Conservation (phyloP, 768 basidiomycete species). For the Phlegmacium glaucopus region DNA sequence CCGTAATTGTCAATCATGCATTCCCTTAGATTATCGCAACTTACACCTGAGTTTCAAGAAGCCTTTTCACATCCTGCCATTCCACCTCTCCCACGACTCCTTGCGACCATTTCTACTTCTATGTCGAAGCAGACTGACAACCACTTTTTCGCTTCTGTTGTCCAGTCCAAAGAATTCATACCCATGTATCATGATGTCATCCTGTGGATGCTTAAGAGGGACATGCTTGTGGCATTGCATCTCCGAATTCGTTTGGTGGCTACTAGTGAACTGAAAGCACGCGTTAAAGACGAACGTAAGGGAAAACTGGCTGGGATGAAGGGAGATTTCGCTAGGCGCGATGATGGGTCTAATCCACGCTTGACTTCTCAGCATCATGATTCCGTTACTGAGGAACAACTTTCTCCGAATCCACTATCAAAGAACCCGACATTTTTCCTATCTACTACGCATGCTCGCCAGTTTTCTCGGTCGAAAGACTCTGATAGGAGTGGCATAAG, state of each 20-base stretch:
- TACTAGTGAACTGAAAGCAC: slow-evolving; percentile 67
- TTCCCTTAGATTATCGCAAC: slow-evolving; percentile 29
- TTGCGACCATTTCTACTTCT: slow-evolving; percentile 72
- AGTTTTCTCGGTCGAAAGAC: slow-evolving; percentile 37
- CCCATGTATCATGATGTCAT: slow-evolving; percentile 78
- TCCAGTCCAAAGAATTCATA: slow-evolving; percentile 63
- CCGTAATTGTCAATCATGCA: background rate
- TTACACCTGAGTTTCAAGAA: slow-evolving; percentile 58
- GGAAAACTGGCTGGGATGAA: slow-evolving; percentile 29
- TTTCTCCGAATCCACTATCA: slow-evolving; percentile 1
- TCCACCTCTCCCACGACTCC: slow-evolving; percentile 69
- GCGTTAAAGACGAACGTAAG: slow-evolving; percentile 50
- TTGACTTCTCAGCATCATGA: background rate
- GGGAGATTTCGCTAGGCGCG: slow-evolving; percentile 9
- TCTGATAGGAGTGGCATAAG: slow-evolving; percentile 38
- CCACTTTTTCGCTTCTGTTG: slow-evolving; percentile 81
- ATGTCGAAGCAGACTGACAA: slow-evolving; percentile 59
- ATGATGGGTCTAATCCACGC: slow-evolving; percentile 5
- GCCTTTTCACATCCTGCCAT: slow-evolving; percentile 58
- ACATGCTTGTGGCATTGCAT: slow-evolving; percentile 81
- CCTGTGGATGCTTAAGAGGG: slow-evolving; percentile 87
- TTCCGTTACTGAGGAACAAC: slow-evolving; percentile 4
- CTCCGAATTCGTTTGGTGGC: slow-evolving; percentile 84
- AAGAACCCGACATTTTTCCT: slow-evolving; percentile 35
- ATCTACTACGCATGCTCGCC: slow-evolving; percentile 46